Evolutionary conservation across 2,329 filamentous ascomycete genomes (phyloP).

Genomic region (Diaporthe sp.): DNA sequence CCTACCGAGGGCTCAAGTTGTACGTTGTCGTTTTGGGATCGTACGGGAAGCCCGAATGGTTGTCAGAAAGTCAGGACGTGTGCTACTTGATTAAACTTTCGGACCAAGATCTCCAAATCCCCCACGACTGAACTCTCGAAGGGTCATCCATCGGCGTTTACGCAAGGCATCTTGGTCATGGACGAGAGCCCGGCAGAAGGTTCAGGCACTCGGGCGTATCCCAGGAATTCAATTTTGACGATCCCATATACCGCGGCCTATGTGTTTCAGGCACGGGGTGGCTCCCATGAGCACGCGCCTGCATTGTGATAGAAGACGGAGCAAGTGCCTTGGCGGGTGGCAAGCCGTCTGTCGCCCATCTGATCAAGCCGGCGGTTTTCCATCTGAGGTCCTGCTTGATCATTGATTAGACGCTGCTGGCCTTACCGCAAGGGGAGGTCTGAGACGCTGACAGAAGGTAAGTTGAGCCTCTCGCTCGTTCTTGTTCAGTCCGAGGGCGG

Average conservation of each 20-base stretch:
- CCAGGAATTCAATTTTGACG: slow-evolving; percentile 18
- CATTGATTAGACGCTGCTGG: slow-evolving; percentile 10
- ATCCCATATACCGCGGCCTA: slow-evolving; percentile 24
- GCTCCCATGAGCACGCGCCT: slow-evolving; percentile 1
- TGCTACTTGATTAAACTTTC: slow-evolving; percentile 11
- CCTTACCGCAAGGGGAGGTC: background rate
- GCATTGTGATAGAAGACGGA: slow-evolving; percentile 25
- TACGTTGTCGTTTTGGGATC: background rate
- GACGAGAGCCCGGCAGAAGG: slow-evolving; percentile 3
- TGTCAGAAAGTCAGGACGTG: slow-evolving; percentile 15
- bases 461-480: slow-evolving; percentile 20
- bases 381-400: slow-evolving; percentile 9
- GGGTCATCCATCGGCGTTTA: slow-evolving; percentile 28
- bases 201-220: slow-evolving; percentile 26
- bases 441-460: slow-evolving; percentile 31
- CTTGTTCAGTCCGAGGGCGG: background rate
- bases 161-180: slow-evolving; percentile 18
- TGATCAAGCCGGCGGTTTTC: slow-evolving; percentile 24
- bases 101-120: slow-evolving; percentile 13
- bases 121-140: slow-evolving; percentile 7
- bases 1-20: slow-evolving; percentile 2
- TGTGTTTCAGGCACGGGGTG: slow-evolving; percentile 34
- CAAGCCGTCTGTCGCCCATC: slow-evolving; percentile 17
- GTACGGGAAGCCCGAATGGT: slow-evolving; percentile 6
- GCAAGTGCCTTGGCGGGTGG: slow-evolving; percentile 29